These are phyloP conservation scores for Melastoma candidum DNA, from an alignment of 441 rosid genomes.

Conservation along the genomic window DNA sequence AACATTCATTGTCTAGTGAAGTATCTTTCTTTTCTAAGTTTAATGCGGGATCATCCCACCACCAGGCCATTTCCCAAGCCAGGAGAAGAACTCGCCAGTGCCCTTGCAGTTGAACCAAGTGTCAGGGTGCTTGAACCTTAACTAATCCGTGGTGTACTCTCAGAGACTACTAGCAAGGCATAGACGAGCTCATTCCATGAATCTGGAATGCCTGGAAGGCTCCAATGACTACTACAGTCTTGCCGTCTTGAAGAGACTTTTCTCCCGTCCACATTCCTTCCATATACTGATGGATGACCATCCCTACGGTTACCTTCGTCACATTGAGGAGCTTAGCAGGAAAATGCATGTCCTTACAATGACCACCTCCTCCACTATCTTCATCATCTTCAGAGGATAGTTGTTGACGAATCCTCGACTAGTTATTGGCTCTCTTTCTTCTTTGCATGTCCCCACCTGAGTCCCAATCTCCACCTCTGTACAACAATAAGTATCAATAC, in stretches of 20 bases:
- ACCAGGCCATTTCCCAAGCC: too few relatives aligned
- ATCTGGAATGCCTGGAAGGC: constrained; percentile 90
- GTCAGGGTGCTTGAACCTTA: too few relatives aligned
- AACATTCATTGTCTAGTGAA: too few relatives aligned
- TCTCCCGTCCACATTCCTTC: constrained; percentile 39
- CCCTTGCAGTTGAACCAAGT: too few relatives aligned
- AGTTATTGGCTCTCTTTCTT: constrained; percentile 58
- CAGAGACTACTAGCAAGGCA: constrained; percentile 31
- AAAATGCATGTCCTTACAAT: constrained; percentile 27
- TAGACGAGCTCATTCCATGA: constrained; percentile 90
- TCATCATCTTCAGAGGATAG: constrained; percentile 73
- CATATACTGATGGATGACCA: constrained; percentile 80
- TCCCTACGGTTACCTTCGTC: constrained; percentile 87
- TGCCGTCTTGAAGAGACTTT: constrained; percentile 41
- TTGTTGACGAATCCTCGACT: constrained; percentile 45
- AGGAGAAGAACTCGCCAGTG: too few relatives aligned
- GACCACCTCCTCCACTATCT: constrained; percentile 72
- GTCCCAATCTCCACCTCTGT: constrained; percentile 95
- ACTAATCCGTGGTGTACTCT: constrained; percentile 8
- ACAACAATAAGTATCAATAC: background rate
- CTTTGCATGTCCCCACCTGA: constrained; percentile 79
- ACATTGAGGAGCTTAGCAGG: constrained; percentile 63
- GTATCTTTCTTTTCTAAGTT: too few relatives aligned
- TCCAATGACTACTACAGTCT: constrained; percentile 93
- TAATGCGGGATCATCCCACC: too few relatives aligned